Conservation (phyloP, 148 eudicot genomes). For the Silene latifolia region DNA sequence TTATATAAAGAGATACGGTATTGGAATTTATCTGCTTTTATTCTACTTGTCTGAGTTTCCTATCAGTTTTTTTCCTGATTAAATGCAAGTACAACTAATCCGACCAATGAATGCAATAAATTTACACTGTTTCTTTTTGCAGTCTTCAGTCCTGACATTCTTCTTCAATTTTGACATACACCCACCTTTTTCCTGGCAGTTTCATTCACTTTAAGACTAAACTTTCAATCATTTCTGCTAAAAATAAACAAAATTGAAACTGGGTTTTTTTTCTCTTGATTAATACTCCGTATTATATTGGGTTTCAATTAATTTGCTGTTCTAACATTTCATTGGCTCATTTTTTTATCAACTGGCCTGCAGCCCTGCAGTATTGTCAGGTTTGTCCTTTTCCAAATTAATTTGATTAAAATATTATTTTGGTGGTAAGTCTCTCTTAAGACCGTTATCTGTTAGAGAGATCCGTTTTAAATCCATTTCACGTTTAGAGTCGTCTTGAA, state of each 20-base stretch:
- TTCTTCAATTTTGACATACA: neutral
- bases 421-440: neutral
- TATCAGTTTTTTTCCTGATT: neutral
- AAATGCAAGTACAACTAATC: neutral
- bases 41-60: neutral
- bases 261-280: neutral
- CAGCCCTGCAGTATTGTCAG: neutral
- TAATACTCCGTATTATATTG: neutral
- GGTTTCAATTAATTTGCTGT: neutral
- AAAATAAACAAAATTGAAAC: neutral
- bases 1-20: too few species aligned
- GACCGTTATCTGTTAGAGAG: too few species aligned
- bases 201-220: neutral
- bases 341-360: neutral
- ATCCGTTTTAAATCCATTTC: too few species aligned
- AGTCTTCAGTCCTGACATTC: neutral
- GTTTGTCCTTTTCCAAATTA: neutral
- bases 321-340: neutral
- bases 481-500: too few species aligned
- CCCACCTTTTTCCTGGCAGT: neutral
- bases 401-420: neutral
- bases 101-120: neutral
- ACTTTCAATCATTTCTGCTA: neutral
- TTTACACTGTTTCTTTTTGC: neutral
- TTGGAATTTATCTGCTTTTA: too few species aligned